Conservation (phyloP, 495 filamentous ascomycete species). For the Trichocladium antarcticum region DNA sequence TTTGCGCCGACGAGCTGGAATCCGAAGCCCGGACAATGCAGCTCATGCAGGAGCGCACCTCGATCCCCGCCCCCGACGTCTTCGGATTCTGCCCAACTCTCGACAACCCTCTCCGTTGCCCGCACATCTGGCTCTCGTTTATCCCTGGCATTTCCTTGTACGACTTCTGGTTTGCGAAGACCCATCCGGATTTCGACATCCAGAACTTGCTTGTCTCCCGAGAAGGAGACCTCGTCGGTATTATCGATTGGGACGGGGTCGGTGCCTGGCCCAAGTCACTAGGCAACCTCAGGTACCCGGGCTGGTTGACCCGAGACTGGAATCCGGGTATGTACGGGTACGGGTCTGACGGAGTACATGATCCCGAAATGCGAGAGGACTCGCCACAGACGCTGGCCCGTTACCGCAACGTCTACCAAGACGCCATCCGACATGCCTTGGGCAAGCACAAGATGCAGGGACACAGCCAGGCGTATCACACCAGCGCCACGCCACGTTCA, state of each 20-base stretch:
- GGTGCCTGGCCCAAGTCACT: conserved; percentile 1
- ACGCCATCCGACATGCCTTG: not conserved
- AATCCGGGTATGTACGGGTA: conserved; percentile 4
- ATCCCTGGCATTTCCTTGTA: not conserved
- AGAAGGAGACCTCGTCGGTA: not conserved
- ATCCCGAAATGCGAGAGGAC: not conserved
- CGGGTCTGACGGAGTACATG: not conserved
- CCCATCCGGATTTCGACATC: conserved; percentile 2
- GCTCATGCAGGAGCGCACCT: not conserved
- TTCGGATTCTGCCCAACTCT: not conserved
- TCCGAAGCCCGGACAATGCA: conserved; percentile 4
- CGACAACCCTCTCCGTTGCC: conserved; percentile 2
- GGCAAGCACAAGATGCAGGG: not conserved
- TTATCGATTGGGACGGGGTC: conserved; percentile 6
- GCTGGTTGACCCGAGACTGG: conserved; percentile 6
- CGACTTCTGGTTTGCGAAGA: conserved; percentile 5
- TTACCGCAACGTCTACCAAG: not conserved
- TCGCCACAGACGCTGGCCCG: not conserved
- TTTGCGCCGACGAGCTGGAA: conserved; percentile 1
- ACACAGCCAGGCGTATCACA: not conserved
- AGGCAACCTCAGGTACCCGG: not conserved
- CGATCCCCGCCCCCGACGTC: not conserved
- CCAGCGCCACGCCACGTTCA: not conserved
- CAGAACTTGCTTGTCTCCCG: conserved; percentile 6
- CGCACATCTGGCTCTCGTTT: conserved; percentile 4